Base-by-base conservation (phyloP, 805 yeast species). In the Peterozyma xylosa region DNA sequence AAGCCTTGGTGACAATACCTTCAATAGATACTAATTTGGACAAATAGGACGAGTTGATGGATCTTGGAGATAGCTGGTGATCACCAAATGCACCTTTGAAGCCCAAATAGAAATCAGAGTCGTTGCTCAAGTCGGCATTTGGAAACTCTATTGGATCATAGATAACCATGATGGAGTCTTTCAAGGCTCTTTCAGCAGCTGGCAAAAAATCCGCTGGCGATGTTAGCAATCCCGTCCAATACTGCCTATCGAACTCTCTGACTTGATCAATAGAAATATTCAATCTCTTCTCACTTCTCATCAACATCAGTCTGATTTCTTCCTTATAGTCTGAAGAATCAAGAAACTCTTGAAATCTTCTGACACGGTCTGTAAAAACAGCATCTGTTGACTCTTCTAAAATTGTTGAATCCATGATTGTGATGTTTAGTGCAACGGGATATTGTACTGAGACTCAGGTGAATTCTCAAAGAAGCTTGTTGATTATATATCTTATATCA, bases 1-100 rank as follows among this genome's bases (percentile, higher is more conserved):
- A 89, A 30, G 96, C 90, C 50, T 93, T 74, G 1, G 98, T 91
- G 14, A 93, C 96, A 53, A 93, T 93, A 45, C 99, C 99, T 64
- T 93, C 97, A 18, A 93, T 71, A 1, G 95, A 81, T 37, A 93
- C 78, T 75, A 91, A 68, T 57, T 82, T 82, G 45, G 96, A 88
- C 42, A 93, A 68, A 50, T 78, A 82, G 11, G 73, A 64, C 2
- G 98, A 82, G 47, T 82, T 77, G 45, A 93, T 79, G 3, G 96
- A 80, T 56, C 98, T 76, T 16, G 99, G 97, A 18, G 89, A 82
- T 29, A 91, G 80, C 38, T 83, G 75, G 58, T 89, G 90, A 45
- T 81, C 77, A 44, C 98, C 98, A 63, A 93, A 88, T 0, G 97
- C 81, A 43, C 99, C 99, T 53, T 76, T 79, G 64, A 91, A 88